Evolutionary conservation across 1,284 basidiomycete species (phyloP), one percentile per base, ranked within the genome.

Genomic region (Blastosporella zonata): DNA sequence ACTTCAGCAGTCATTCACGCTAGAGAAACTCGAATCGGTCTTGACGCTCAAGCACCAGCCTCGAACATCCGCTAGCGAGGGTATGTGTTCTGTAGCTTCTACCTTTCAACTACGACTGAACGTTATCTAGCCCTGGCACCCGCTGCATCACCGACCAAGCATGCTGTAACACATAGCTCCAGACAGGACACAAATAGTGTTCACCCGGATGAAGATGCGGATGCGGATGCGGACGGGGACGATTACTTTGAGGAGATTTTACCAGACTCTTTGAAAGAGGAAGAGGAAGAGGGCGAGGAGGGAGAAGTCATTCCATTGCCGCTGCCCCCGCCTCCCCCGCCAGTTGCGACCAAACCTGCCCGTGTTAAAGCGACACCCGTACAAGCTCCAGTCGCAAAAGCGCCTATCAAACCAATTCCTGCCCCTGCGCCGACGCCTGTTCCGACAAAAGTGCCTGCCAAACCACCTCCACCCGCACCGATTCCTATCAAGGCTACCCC

Each of bases 11-110:
- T 75, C 75, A 36, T 86, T 81, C 58, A 84, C 79, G 6, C 68
- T 90, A 10, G 87, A 90, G 69, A 88, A 87, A 61, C 63, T 90
- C 1, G 87, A 90, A 52, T 82, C 84, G 3, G 73, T 68, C 47
- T 67, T 87, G 35, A 71, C 62, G 15, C 69, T 89, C 6, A 73
- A 64, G 40, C 77, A 78, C 59, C 77, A 80, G 35, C 68, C 73
- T 34, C 78, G 75, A 56, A 67, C 64, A 5, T 58, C 61, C 50
- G 56, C 68, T 33, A 63, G 63, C n/a, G 62, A 69, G 21, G 69
- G 67, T n/a, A 62, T 68, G 36, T 67, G 65, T n/a, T 18, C 15
- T 25, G 5, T 15, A 13, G 13, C 17, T 15, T 5, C 4, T 20
- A 6, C 9, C 18, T 1, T 8, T 20, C 8, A 9, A 10, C 20